Evolutionary conservation across 2,329 filamentous ascomycete species (phyloP).

Genomic region (Talaromyces albobiverticillius): DNA sequence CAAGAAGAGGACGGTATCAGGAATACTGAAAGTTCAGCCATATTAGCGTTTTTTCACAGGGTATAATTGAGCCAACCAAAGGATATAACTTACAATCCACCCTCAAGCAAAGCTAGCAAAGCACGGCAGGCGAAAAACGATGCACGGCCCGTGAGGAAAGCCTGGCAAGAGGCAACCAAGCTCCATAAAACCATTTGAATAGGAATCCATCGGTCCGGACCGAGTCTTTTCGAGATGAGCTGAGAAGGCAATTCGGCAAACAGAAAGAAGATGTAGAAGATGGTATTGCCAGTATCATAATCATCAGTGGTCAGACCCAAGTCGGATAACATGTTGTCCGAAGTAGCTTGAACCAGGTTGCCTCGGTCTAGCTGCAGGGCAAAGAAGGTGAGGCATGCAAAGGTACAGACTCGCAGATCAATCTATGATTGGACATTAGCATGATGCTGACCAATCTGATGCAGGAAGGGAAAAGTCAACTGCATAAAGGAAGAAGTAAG

Average conservation of each 20-base stretch:
- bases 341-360: slow-evolving; percentile 60
- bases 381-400: slow-evolving; percentile 60
- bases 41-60: too few relatives aligned
- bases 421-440: slow-evolving; percentile 25
- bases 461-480: too few relatives aligned
- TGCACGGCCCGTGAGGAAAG: slow-evolving; percentile 47
- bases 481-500: background rate
- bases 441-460: too few relatives aligned
- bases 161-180: slow-evolving; percentile 51
- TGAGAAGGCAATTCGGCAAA: slow-evolving; percentile 55
- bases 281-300: slow-evolving; percentile 44
- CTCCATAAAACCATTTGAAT: slow-evolving; percentile 58
- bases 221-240: slow-evolving; percentile 53
- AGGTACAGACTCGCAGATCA: slow-evolving; percentile 42
- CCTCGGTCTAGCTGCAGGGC: slow-evolving; percentile 63
- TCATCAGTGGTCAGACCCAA: slow-evolving; percentile 49
- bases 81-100: slow-evolving; percentile 58
- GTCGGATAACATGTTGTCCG: slow-evolving; percentile 57
- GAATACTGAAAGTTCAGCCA: slow-evolving; percentile 30
- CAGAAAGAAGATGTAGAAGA: slow-evolving; percentile 35
- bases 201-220: slow-evolving; percentile 57
- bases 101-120: slow-evolving; percentile 50
- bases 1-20: slow-evolving; percentile 54
- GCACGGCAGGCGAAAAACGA: slow-evolving; percentile 43
- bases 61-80: slow-evolving; percentile 24